Conservation (phyloP, 2,329 filamentous ascomycete species). For the Stachybotrys chartarum region DNA sequence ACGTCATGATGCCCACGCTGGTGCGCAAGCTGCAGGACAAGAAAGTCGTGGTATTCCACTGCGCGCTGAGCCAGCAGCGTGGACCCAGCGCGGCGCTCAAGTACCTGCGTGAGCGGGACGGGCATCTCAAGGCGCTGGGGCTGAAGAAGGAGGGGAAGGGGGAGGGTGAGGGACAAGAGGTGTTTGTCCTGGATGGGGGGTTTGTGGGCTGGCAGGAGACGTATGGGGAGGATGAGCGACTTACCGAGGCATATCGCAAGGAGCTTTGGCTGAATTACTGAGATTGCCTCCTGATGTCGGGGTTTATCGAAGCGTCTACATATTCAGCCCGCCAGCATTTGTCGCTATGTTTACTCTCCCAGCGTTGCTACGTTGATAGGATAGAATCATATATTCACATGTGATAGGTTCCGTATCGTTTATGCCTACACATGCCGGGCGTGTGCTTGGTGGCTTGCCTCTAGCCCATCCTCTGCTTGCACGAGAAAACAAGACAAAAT, state of each 20-base stretch:
- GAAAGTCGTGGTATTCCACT: conserved; percentile 88
- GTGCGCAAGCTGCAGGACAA: conserved; percentile 69
- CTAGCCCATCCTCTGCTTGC: no score
- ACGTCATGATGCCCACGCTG: conserved; percentile 74
- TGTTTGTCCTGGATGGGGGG: conserved; percentile 75
- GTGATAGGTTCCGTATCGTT: no score
- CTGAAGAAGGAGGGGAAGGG: conserved; percentile 12
- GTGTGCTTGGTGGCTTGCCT: no score
- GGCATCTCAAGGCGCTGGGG: conserved; percentile 25
- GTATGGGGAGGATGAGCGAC: conserved; percentile 66
- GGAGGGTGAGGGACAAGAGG: conserved; percentile 49
- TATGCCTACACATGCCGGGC: no score
- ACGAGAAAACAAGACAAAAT: no score
- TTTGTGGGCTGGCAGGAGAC: conserved; percentile 86
- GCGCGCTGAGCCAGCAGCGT: conserved; percentile 82
- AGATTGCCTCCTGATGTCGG: neutral
- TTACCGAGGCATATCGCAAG: conserved; percentile 80
- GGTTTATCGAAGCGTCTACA: no score
- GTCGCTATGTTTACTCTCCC: no score
- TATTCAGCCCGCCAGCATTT: no score
- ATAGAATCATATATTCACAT: no score
- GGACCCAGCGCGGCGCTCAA: conserved; percentile 77
- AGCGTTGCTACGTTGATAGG: no score
- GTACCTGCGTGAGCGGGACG: conserved; percentile 67
- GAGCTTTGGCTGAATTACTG: conserved; percentile 70